Base-by-base conservation (phyloP, 371 early-diverging fungal genomes). In the Funneliformis caledonium region DNA sequence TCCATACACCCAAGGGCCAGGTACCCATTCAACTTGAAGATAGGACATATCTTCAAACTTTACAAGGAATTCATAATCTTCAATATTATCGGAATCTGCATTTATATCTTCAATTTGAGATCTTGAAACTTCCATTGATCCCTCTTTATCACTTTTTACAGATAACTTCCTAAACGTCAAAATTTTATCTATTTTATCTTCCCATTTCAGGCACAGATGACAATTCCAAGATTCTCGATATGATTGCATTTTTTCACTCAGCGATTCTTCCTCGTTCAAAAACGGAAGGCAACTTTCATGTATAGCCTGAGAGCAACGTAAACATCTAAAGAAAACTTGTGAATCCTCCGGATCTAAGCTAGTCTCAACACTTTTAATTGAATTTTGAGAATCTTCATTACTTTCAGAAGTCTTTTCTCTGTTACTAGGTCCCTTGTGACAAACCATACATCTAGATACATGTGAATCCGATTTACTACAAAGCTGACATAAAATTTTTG, bases 31-130 rank as follows among this genome's bases (percentile, higher is more conserved):
- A 43, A 83, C 81, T 60, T 81, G 74, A 52, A 76, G 60, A 76
- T 81, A 83, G 14, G 77, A 77, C 11, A 43, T 2, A 56, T 72
- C 67, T 43, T 83, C 67, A 62, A 83, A 83, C 72, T 83, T 83
- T 47, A 83, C 78, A 19, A 83, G 61, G 14, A 33, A 64, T 50
- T 47, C 50, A 22, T 42, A 72, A 65, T 48, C n/a, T 48, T 65
- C 50, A 50, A 33, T 31, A 31, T 62, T 52, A 37, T 22, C 62
- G 3, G 22, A 33, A 43, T 31, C 26, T 12, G 78, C 14, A n/a
- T 43, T 62, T 48, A 33, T 11, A 37, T 64, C 12, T 5, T 48
- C 47, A 14, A 48, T 50, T 22, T 42, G n/a, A 47, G 14, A 11
- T 68, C 11, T 50, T 14, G 56, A 33, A 50, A 56, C 14, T 60